Base-by-base conservation (phyloP, 768 basidiomycete species). In the Leccinum incarnatum region DNA sequence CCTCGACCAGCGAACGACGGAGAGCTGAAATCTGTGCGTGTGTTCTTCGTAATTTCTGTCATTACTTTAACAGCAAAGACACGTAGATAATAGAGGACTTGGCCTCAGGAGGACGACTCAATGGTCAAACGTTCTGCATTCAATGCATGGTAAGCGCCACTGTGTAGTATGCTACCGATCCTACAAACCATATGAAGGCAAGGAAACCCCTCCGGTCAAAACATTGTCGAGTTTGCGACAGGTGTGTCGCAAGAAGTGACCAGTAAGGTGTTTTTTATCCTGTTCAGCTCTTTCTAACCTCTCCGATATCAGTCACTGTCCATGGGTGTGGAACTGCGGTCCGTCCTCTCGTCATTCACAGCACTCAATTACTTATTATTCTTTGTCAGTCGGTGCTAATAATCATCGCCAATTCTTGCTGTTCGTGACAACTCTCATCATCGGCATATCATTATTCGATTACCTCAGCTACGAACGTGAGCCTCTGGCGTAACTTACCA, bases 281-380 rank as follows among this genome's bases (percentile, higher is more conserved):
- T 29, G 21, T 4, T 55, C 3, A 3, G 30, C 53, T 8, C 15
- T 12, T 40, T 51, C 54, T 63, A n/a, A 69, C 27, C 34, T 51
- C 2, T 19, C 29, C 12, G 49, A 29, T 49, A 46, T 29, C 50
- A 96, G 95, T 67, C 95, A 99, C 67, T 98, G 97, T 65, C 97
- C 96, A 2, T 99, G 97, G 97, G 88, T 98, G 15, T 99, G 95
- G 95, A 98, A 98, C 74, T 98, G 96, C 72, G 86, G 93, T 93
- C 69, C 27, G 89, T 74, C 32, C 10, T 53, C 42, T 58, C 34
- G 36, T 60, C 8, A n/a, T 14, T n/a, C 25, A 17, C n/a, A 47
- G 40, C 19, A 32, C 34, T 14, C 48, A 10, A 21, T 19, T 8
- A 45, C 45, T 59, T 14, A 69, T 21, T 36, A 23, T 56, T 69